Base-by-base conservation (phyloP, 164 flowering plant species). In the Kalanchoe fedtschenkoi region DNA sequence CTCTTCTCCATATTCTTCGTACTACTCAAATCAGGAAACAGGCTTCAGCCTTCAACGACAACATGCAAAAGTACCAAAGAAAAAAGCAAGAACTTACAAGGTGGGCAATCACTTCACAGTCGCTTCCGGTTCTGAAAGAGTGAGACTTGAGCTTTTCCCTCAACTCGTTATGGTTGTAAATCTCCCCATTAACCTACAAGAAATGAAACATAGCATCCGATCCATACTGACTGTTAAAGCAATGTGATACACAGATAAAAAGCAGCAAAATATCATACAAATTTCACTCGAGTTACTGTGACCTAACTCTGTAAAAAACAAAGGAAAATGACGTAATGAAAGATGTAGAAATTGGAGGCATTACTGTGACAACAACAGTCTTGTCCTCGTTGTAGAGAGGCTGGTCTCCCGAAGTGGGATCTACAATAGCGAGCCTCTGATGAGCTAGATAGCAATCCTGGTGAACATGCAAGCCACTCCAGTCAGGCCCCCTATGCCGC, bases 61-160 rank as follows among this genome's bases (percentile, higher is more conserved):
- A 4, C 14, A 42, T 42, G 17, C 16, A 1, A 42, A 42, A 42
- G 46, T 42, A 44, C 21, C 7, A 4, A 19, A 22, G 16, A 7
- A 22, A 47, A 22, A 21, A 47, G 11, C 19, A 8, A 21, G 28
- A 43, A 84, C 95, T 81, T 81, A 92, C 98, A 75, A 92, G 93
- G 71, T 89, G 98, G 11, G 98, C 86, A 78, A 92, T 89, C 60
- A 92, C 98, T 87, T 92, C 98, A 66, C 98, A 92, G 63, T 89
- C 96, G 71, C 96, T 92, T 62, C 92, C 95, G 33, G 98, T 92
- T 65, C 83, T 77, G 71, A 92, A 92, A 65, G 69, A 46, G 68
- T 92, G 98, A 62, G 78, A 63, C 71, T 71, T 83, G 64, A 92
- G 77, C 68, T 78, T 74, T 63, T 68, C 80, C 64, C 82, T 80